Conservation (phyloP, 2,329 filamentous ascomycete species). For the Sclerotinia borealis region DNA sequence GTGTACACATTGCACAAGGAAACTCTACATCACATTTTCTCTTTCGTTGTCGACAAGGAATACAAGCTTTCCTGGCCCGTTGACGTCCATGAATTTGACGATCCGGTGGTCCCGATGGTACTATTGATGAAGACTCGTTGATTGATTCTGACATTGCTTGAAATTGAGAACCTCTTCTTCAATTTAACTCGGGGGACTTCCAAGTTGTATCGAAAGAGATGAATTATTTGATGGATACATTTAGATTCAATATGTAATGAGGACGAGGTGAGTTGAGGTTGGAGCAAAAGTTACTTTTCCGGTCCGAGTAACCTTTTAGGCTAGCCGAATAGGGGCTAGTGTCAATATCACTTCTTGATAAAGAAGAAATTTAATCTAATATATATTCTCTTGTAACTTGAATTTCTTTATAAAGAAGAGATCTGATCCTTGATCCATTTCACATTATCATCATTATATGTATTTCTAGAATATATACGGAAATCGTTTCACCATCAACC, state of each 20-base stretch:
- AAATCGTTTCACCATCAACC: background rate
- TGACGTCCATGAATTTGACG: conserved; percentile 11
- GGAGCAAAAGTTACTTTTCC: background rate
- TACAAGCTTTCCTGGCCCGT: conserved; percentile 23
- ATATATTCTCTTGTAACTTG: too few relatives aligned
- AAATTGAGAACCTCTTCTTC: background rate
- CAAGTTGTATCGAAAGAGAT: background rate
- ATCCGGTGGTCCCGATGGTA: background rate
- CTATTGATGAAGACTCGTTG: background rate
- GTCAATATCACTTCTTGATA: too few relatives aligned
- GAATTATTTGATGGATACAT: background rate
- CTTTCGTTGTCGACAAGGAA: conserved; percentile 26
- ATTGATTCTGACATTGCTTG: background rate
- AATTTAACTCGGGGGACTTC: background rate
- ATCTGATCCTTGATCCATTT: too few relatives aligned
- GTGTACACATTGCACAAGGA: conserved; percentile 25
- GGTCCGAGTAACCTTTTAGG: background rate
- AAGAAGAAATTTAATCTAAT: too few relatives aligned
- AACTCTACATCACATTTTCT: conserved; percentile 24
- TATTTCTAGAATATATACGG: background rate
- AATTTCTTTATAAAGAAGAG: too few relatives aligned
- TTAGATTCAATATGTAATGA: background rate
- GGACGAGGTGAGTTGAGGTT: background rate
- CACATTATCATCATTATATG: too few relatives aligned
- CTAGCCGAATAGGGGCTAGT: background rate